Percentiles rank a stretch among this genome's conserved stretches.
Conservation (phyloP, 2,329 filamentous ascomycete species). For the Claviceps monticola region DNA sequence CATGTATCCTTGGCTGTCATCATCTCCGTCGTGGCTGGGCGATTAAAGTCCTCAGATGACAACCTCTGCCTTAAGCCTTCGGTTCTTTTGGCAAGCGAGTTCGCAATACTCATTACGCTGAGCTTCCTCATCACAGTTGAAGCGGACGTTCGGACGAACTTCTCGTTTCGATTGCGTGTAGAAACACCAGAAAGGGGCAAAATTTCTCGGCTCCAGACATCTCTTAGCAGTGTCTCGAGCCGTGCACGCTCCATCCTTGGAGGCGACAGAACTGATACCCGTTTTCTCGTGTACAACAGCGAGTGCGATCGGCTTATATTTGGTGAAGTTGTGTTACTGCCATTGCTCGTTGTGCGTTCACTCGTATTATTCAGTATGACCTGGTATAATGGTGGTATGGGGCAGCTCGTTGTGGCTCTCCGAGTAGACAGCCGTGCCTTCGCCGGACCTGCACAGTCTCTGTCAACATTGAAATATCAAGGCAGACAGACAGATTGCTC, state of each 20-base stretch:
- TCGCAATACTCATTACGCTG: conserved; percentile 67
- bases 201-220: conserved; percentile 72
- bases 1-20: not conserved
- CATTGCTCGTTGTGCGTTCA: conserved; percentile 42
- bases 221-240: conserved; percentile 57
- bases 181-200: conserved; percentile 77
- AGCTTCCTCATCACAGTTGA: conserved; percentile 80
- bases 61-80: conserved; percentile 30
- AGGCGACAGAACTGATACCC: conserved; percentile 58
- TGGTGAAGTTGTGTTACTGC: conserved; percentile 25
- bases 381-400: conserved; percentile 54
- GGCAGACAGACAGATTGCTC: conserved; percentile 5
- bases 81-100: conserved; percentile 61
- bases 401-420: conserved; percentile 58
- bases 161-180: conserved; percentile 48
- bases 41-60: conserved; percentile 4
- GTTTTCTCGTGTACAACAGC: conserved; percentile 51
- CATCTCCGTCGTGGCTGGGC: not conserved
- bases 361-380: conserved; percentile 81
- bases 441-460: conserved; percentile 34
- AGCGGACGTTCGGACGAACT: conserved; percentile 63
- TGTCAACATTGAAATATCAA: not conserved
- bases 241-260: conserved; percentile 61
- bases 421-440: conserved; percentile 65
- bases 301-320: conserved; percentile 69